Base-by-base conservation (phyloP, 2,329 filamentous ascomycete genomes). In the Phaeosphaeriaceae sp. region DNA sequence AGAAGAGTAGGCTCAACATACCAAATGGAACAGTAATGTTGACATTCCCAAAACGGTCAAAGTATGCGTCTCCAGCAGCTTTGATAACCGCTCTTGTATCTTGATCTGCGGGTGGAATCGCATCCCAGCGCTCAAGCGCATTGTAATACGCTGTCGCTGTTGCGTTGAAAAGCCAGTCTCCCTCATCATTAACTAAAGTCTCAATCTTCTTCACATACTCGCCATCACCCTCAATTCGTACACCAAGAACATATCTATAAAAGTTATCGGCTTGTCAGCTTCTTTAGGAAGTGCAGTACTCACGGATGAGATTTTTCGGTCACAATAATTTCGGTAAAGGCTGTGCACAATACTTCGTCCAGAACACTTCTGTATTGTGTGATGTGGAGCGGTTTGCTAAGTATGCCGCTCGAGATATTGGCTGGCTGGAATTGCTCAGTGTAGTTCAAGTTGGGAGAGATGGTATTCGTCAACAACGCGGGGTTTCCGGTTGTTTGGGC, bases 101-200 rank as follows among this genome's bases (percentile, higher is more conserved):
- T 13, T 46, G 46, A 1, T 58, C 36, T 1, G 28, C 42, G 8
- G 42, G 28, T 1, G 58, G 51, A 34, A 67, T 60, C 8, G 45
- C 33, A 20, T 44, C 37, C 62, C 62, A 64, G 3, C 58, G 52
- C 29, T 67, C 60, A 8, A 33, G 39, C 2, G 35, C 42, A 5
- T 54, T 54, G 21, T 44, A 63, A 15, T 58, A 50, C 3, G 48
- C 54, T 3, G 52, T 58, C 0, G 52, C 53, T 0, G 54, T 60
- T 1, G 61, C 62, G 33, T 66, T 60, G 47, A 64, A 65, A 16
- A 58, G 9, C 63, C 63, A 66, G 30, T 65, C 60, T 0, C 62
- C 60, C 54, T 48, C 44, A 21, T 63, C 58, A 1, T 52, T 60
- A 1, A 64, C 60, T 4, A 67, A 35, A 0, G 56, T 58, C 36